These are phyloP conservation scores for Lipomyces mesembrius DNA, from an alignment of 805 yeast species.

Conservation along the genomic window DNA sequence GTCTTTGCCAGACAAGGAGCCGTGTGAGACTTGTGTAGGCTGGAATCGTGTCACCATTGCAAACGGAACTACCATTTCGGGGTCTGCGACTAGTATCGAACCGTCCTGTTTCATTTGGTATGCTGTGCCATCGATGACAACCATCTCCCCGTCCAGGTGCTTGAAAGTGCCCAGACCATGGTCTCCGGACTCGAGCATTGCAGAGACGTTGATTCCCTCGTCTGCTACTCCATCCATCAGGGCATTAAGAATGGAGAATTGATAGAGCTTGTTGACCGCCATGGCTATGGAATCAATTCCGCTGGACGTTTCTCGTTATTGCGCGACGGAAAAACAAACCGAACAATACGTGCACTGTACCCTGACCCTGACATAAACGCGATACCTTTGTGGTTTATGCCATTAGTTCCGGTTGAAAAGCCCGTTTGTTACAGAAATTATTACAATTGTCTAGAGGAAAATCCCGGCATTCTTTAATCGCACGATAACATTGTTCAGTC, in stretches of 20 bases:
- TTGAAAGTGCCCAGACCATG: not conserved
- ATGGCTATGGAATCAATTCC: not conserved
- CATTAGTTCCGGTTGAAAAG: too few species aligned
- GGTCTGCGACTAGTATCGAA: not conserved
- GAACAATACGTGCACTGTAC: too few species aligned
- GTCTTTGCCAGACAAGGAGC: not conserved
- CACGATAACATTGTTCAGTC: too few species aligned
- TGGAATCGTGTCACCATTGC: not conserved
- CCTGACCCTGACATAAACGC: too few species aligned
- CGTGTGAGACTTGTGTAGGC: not conserved
- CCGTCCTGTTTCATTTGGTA: slow-evolving; percentile 1
- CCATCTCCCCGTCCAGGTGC: not conserved
- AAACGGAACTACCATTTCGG: slow-evolving; percentile 2
- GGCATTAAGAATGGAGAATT: not conserved
- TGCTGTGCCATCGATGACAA: not conserved
- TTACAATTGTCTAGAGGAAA: too few species aligned
- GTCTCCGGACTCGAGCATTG: not conserved
- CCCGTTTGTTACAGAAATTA: too few species aligned
- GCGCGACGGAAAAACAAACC: too few species aligned
- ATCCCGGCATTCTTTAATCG: too few species aligned
- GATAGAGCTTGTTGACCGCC: not conserved
- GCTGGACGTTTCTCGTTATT: too few species aligned
- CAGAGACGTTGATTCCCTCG: not conserved
- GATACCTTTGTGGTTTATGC: too few species aligned
- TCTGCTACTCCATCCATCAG: not conserved